Base-by-base conservation (phyloP, 192 early-diverging fungal genomes). In the Coemansia sp. region DNA sequence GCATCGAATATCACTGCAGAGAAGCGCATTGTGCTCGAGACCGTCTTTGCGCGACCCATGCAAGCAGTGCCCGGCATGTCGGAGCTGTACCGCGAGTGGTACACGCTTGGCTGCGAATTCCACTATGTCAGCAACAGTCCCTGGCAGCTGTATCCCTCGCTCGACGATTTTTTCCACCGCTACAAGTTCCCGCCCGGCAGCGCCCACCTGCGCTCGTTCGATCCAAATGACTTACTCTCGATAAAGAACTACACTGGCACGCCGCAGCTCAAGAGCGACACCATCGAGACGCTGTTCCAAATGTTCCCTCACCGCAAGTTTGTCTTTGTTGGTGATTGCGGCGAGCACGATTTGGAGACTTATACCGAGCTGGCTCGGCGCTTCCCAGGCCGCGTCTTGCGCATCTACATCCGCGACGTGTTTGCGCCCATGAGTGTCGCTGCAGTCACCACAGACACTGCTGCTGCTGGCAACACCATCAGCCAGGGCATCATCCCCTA, bases 111-210 rank as follows among this genome's bases (percentile, higher is more conserved):
- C 7, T 85, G 83, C 29, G 85, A 86, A 25, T 86, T 94, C 64
- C 95, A 96, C 70, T 96, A 96, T 68, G 95, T 96, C 24, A 90
- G 88, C 60, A 93, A 93, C 69, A 87, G 87, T 4, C 95, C 94
- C 1, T 94, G 89, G 82, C 93, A 94, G 61, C 76, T 96, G 53
- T 85, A 92, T 31, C 88, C 90, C 6, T 86, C 87, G 58, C 74
- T 95, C 3, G 61, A 84, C 19, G 62, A 67, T 2, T 94, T 95
- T 74, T 89, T 98, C 59, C 73, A 85, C 24, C 57, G 58, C 1
- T 62, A 89, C 68, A 75, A 79, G 42, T 98, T 98, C 63, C 96
- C 96, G 9, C 82, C 86, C 19, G 95, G 96, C 32, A 89, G 87
- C 25, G 86, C 89, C 11, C 91, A 92, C 67, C 73, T 89, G 63